phyloP scores from a whole-genome alignment of 2,329 filamentous ascomycete species.

The Berkeleyomyces basicola region DNA sequence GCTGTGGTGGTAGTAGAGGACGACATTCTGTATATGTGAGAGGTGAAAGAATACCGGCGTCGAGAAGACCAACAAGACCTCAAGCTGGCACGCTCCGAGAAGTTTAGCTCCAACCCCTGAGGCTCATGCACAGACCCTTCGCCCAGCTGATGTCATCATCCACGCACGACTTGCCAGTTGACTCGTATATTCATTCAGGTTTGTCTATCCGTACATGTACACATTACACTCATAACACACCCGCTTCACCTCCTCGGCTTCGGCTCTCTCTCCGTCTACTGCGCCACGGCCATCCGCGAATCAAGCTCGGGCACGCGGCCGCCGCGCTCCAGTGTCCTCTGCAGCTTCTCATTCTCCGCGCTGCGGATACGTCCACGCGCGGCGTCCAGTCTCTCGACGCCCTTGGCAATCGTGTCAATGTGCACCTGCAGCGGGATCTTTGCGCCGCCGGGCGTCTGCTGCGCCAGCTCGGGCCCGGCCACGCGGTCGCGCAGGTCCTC shows the following conservation, averaged over 20 bases:
- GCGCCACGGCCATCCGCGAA: background rate
- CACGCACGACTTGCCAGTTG: background rate
- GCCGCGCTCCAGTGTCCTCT: constrained; percentile 32
- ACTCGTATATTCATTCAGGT: constrained; percentile 1
- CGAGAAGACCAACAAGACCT: no score
- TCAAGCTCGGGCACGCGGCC: constrained; percentile 18
- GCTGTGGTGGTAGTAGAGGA: background rate
- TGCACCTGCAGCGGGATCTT: constrained; percentile 52
- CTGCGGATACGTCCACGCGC: constrained; percentile 42
- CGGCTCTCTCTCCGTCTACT: background rate
- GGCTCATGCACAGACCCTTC: background rate
- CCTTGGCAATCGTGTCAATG: constrained; percentile 56
- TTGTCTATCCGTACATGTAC: constrained; percentile 5
- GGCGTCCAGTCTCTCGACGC: constrained; percentile 53
- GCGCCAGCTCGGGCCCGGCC: constrained; percentile 44
- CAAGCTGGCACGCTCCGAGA: no score
- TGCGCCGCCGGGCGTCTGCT: constrained; percentile 24
- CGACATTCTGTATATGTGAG: background rate
- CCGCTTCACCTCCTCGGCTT: background rate
- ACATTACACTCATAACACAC: background rate
- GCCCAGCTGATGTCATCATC: background rate
- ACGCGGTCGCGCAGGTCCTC: constrained; percentile 57
- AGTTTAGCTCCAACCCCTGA: background rate
- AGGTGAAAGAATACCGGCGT: background rate
- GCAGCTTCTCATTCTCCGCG: constrained; percentile 41